Evolutionary conservation across 305 asterid genomes (phyloP).

Genomic region (Fraxinus sp.): DNA sequence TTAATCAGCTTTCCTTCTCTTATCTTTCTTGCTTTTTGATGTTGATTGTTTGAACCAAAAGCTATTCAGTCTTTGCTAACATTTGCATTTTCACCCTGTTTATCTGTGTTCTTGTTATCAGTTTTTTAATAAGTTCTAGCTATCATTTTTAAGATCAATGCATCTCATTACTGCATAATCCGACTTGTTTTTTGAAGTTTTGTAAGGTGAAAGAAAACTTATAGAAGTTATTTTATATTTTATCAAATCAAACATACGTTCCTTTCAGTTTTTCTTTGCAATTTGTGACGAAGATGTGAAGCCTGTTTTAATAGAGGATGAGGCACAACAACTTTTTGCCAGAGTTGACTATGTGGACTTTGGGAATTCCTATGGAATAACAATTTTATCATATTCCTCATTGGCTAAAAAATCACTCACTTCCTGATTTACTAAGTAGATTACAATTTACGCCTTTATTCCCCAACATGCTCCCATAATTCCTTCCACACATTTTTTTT

Average conservation of each 20-base stretch:
- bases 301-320: constrained; percentile 6
- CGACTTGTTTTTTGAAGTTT: neutral
- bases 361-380: constrained; percentile 2
- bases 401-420: neutral
- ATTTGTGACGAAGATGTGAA: constrained; percentile 19
- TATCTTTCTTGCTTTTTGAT: neutral
- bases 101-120: constrained; percentile 11
- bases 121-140: constrained; percentile 7
- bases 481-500: neutral
- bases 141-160: constrained; percentile 11
- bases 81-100: constrained; percentile 12
- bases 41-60: constrained; percentile 16
- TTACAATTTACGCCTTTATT: neutral
- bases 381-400: neutral
- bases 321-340: constrained; percentile 10
- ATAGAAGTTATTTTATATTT: constrained; percentile 8
- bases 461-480: neutral
- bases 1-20: constrained; percentile 20
- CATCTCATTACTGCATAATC: constrained; percentile 14
- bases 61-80: constrained; percentile 15
- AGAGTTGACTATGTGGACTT: constrained; percentile 13
- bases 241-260: neutral
- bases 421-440: neutral
- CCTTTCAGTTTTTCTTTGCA: constrained; percentile 18
- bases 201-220: constrained; percentile 13